Percentiles rank a stretch among this genome's conserved stretches.
phyloP scores from a whole-genome alignment of 2,329 filamentous ascomycete species.

The Hypoxylon sp. region DNA sequence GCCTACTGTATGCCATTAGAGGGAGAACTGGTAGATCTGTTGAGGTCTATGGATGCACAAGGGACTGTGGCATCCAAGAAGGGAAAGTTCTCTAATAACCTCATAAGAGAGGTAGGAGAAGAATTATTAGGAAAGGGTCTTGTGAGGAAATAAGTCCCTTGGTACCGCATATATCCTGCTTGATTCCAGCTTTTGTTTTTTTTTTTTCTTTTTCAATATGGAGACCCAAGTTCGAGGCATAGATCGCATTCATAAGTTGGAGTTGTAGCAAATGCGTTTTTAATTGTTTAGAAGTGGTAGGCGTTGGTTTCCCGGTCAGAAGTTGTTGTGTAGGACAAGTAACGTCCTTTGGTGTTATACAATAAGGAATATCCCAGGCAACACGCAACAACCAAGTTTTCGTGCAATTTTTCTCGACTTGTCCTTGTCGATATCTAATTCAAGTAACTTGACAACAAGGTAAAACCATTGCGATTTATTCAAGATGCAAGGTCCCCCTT shows the following conservation, averaged over 20 bases:
- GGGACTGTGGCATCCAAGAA: slow-evolving; percentile 69
- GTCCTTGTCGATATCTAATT: no score
- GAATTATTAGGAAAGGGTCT: slow-evolving; percentile 63
- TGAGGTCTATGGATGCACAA: slow-evolving; percentile 78
- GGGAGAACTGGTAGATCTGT: slow-evolving; percentile 82
- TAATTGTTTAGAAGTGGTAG: no score
- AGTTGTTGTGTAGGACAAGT: background rate
- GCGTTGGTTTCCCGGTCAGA: background rate
- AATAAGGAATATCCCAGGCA: background rate
- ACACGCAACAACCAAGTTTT: no score
- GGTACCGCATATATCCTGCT: no score
- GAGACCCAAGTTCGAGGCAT: no score
- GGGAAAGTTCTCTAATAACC: slow-evolving; percentile 63
- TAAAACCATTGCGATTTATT: no score
- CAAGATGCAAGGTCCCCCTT: background rate
- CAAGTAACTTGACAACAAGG: no score
- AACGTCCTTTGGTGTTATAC: background rate
- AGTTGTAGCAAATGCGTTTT: background rate
- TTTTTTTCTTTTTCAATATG: no score
- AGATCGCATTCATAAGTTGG: no score
- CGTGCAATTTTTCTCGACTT: no score
- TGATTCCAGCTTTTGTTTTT: no score
- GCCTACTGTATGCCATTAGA: slow-evolving; percentile 74
- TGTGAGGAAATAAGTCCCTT: slow-evolving; percentile 45
- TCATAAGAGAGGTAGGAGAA: slow-evolving; percentile 64